A percentile compares a stretch with the other conserved stretches of the same genome.
Conservation (phyloP, 139 green algal species). For the Volvox reticuliferus region DNA sequence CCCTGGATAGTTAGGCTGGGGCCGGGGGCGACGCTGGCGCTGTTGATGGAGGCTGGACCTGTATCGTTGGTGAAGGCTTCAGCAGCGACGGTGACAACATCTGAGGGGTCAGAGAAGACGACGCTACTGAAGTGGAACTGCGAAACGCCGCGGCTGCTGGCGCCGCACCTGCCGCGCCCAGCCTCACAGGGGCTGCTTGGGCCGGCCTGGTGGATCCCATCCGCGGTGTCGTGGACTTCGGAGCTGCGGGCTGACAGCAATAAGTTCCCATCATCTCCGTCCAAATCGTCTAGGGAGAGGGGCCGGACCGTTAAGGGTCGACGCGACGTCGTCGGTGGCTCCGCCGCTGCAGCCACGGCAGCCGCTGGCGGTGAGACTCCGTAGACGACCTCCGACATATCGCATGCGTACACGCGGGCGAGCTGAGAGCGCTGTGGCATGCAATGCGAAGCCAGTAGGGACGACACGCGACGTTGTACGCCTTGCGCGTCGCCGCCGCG, state of each 20-base stretch:
- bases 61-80: neutral
- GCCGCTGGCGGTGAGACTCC: neutral
- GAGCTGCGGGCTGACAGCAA: too few species aligned
- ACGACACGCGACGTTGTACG: neutral
- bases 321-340: neutral
- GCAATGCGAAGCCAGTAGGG: neutral
- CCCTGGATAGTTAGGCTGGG: neutral
- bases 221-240: too few species aligned
- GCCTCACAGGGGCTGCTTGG: too few species aligned
- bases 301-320: neutral
- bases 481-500: neutral
- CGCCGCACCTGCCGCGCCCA: too few species aligned
- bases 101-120: neutral
- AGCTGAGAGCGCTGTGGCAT: neutral
- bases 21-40: neutral
- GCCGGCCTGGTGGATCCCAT: too few species aligned
- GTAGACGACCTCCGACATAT: neutral
- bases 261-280: neutral
- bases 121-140: conserved; percentile 31
- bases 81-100: neutral
- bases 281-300: neutral
- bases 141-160: neutral
- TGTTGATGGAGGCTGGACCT: neutral
- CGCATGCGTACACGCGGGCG: conserved; percentile 30
- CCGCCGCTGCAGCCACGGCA: neutral